These are phyloP conservation scores for Chernovozyma sophiae-reginae DNA, from an alignment of 1,139 yeast genomes.

Conservation along the genomic window DNA sequence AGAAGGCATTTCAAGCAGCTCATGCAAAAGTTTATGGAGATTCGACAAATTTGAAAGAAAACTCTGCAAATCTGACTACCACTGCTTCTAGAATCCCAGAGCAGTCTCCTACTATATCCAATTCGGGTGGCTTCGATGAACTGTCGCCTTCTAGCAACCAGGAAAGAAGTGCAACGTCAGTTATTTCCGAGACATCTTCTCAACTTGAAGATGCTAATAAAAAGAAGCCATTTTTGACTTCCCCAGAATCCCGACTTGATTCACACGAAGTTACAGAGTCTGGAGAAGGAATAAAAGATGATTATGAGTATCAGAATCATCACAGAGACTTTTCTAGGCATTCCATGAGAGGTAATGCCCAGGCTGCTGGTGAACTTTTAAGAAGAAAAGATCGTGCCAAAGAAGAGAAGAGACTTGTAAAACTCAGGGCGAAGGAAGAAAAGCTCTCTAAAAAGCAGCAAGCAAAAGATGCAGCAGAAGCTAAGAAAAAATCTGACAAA, in stretches of 20 bases:
- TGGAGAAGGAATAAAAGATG: constrained; percentile 24
- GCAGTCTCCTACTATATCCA: neutral
- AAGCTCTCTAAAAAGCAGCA: constrained; percentile 12
- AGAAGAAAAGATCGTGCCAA: constrained; percentile 31
- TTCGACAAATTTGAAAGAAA: neutral
- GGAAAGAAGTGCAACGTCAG: neutral
- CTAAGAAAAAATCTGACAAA: constrained; percentile 7
- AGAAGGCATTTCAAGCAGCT: constrained; percentile 8
- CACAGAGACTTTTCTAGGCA: constrained; percentile 35
- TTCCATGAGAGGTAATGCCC: constrained; percentile 28
- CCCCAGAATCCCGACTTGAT: constrained; percentile 5
- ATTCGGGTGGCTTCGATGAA: neutral
- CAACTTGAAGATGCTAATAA: constrained; percentile 5
- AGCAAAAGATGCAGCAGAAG: neutral
- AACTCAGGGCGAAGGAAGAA: constrained; percentile 15
- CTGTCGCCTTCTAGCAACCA: neutral
- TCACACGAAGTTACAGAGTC: constrained; percentile 2
- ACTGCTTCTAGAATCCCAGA: neutral
- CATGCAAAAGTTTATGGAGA: constrained; percentile 4
- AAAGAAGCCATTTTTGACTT: constrained; percentile 5
- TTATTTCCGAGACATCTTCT: constrained; percentile 5
- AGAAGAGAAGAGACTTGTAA: constrained; percentile 26
- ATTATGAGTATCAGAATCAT: constrained; percentile 35
- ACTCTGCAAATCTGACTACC: neutral
- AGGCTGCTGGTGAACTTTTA: constrained; percentile 6